These are phyloP conservation scores for Citrullus colocynthis DNA, from an alignment of 306 rosid species.

Conservation along the genomic window DNA sequence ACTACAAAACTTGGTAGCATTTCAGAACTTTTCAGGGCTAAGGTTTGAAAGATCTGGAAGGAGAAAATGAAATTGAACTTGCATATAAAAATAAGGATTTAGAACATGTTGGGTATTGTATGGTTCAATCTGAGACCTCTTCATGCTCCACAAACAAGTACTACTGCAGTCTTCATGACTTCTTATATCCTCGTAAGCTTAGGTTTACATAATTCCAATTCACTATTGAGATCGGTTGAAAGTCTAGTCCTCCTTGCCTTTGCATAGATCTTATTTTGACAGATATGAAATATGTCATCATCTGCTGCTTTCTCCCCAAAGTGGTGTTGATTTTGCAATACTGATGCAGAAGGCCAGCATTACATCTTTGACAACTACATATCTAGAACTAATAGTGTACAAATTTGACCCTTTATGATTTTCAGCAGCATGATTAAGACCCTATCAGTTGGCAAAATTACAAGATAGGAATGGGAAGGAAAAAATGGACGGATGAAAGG, in stretches of 20 bases:
- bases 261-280: neutral
- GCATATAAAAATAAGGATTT: neutral
- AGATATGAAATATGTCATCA: neutral
- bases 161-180: neutral
- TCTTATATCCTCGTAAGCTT: neutral
- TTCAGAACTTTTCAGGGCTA: neutral
- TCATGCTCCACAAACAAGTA: neutral
- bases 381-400: neutral
- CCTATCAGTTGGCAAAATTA: neutral
- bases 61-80: neutral
- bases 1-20: neutral
- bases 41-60: neutral
- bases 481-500: neutral
- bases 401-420: neutral
- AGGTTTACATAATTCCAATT: neutral
- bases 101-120: neutral
- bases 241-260: neutral
- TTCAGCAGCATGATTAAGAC: neutral
- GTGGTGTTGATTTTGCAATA: neutral
- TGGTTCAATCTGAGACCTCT: neutral
- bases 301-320: neutral
- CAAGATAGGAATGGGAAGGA: neutral
- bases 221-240: neutral
- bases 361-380: neutral
- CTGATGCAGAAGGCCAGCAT: neutral